A percentile compares a stretch with the other conserved stretches of the same genome.
Conservation (phyloP, 805 yeast species). For the Candida dendrica region DNA sequence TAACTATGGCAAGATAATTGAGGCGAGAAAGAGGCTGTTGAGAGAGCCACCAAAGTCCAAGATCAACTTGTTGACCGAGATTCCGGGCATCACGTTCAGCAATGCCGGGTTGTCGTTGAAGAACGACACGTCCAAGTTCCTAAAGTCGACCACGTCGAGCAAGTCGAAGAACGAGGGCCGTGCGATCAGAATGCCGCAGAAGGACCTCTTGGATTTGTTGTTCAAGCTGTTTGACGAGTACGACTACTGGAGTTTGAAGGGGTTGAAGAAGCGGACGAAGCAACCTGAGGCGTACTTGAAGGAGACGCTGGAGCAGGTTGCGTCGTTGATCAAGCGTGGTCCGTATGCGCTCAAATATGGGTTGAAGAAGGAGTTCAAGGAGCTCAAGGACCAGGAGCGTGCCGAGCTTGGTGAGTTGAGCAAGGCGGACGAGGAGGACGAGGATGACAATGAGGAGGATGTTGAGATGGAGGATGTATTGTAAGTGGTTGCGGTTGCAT, state of each 20-base stretch:
- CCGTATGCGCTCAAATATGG: slow-evolving; percentile 92
- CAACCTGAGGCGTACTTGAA: slow-evolving; percentile 93
- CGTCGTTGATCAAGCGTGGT: slow-evolving; percentile 85
- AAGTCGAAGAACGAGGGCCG: slow-evolving; percentile 58
- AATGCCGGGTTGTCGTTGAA: slow-evolving; percentile 80
- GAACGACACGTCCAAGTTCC: slow-evolving; percentile 65
- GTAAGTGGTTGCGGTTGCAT: too few species aligned
- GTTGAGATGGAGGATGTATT: slow-evolving; percentile 61
- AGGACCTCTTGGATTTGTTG: slow-evolving; percentile 79
- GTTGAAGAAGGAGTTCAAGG: slow-evolving; percentile 83
- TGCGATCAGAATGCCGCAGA: slow-evolving; percentile 90
- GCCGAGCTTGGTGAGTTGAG: slow-evolving; percentile 54
- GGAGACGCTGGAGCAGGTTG: slow-evolving; percentile 86
- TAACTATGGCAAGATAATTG: slow-evolving; percentile 59
- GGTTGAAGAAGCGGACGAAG: slow-evolving; percentile 84
- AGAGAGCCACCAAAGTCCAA: slow-evolving; percentile 48
- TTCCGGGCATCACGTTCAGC: slow-evolving; percentile 83
- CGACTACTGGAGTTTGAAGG: slow-evolving; percentile 95
- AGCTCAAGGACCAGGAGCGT: slow-evolving; percentile 68
- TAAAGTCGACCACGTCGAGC: slow-evolving; percentile 41
- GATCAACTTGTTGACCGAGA: slow-evolving; percentile 63
- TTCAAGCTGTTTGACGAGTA: slow-evolving; percentile 89
- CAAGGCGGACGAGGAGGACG: slow-evolving; percentile 33
- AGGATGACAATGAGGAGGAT: slow-evolving; percentile 63
- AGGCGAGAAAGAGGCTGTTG: slow-evolving; percentile 43